Evolutionary conservation across 306 rosid genomes (phyloP).

Genomic region (Vigna trinervia): DNA sequence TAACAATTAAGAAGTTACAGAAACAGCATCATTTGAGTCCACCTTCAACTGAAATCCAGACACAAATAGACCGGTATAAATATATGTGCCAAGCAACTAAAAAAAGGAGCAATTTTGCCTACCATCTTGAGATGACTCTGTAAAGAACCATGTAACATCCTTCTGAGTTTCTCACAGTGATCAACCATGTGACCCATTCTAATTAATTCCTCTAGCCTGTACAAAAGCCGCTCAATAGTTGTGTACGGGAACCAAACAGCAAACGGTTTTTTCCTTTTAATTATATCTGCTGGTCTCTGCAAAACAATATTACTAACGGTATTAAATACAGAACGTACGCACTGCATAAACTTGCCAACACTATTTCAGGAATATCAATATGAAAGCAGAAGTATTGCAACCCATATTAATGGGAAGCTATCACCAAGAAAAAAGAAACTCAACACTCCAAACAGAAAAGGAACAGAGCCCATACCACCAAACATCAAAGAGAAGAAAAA

Average conservation of each 20-base stretch:
- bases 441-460: background rate
- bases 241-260: conserved; percentile 93
- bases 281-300: conserved; percentile 79
- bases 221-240: conserved; percentile 71
- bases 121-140: conserved; percentile 74
- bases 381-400: conserved; percentile 1
- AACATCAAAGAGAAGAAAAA: background rate
- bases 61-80: conserved; percentile 23
- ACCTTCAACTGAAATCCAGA: conserved; percentile 59
- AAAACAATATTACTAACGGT: conserved; percentile 38
- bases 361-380: conserved; percentile 15
- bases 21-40: conserved; percentile 66
- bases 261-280: conserved; percentile 77
- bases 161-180: conserved; percentile 76
- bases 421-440: background rate
- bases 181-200: conserved; percentile 82
- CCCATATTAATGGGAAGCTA: background rate
- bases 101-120: conserved; percentile 31
- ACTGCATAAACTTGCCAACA: conserved; percentile 1
- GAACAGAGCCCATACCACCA: background rate
- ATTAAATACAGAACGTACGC: conserved; percentile 25
- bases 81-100: background rate
- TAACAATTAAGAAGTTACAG: conserved; percentile 47
- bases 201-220: conserved; percentile 76
- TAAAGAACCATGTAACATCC: conserved; percentile 68